Evolutionary conservation across 176 grass and related monocot genomes (phyloP), one percentile per base, ranked within the genome.

Genomic region (Oryza punctata): DNA sequence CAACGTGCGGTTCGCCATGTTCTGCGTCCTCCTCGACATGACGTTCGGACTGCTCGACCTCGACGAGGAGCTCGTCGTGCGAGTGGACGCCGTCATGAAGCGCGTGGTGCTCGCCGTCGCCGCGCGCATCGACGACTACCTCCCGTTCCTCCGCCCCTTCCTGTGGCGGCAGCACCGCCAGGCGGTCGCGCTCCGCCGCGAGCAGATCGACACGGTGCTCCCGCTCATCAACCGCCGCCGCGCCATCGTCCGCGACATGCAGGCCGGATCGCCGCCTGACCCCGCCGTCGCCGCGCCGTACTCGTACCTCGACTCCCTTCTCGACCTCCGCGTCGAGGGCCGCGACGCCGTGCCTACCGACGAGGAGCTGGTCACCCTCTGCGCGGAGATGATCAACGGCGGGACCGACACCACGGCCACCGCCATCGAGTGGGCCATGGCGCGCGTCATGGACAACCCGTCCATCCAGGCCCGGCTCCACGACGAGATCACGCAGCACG

Each of bases 341-440:
- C 88, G 86, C 19, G 76, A 69, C 69, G 46, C 46, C 15, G 45
- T 78, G 63, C 72, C 73, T 7, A 86, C 74, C 40, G 79, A 97
- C 47, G 79, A 81, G 3, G 95, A 93, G 74, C 81, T 97, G 9
- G 95, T 97, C 21, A 97, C 90, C 6, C 90, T 94, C 15, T 94
- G 95, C 86, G 86, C 88, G 40, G 95, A 97, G 84, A 83, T 97
- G 19, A 80, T 97, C 6, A 97, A 97, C 59, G 95, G 88, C 41
- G 95, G 95, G 49, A 97, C 95, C 5, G 95, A 97, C 83, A 97
- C 95, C 0, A 97, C 95, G 60, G 90, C 95, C 7, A 97, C 95
- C 1, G 90, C 92, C 82, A 93, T 94, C 63, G 95, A 97, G 78
- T 97, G 95, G 95, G 95, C 86, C 27, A 83, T 94, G 45, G 95